These are phyloP conservation scores for Neurospora sp. DNA, from an alignment of 2,329 filamentous ascomycete genomes.

Conservation along the genomic window DNA sequence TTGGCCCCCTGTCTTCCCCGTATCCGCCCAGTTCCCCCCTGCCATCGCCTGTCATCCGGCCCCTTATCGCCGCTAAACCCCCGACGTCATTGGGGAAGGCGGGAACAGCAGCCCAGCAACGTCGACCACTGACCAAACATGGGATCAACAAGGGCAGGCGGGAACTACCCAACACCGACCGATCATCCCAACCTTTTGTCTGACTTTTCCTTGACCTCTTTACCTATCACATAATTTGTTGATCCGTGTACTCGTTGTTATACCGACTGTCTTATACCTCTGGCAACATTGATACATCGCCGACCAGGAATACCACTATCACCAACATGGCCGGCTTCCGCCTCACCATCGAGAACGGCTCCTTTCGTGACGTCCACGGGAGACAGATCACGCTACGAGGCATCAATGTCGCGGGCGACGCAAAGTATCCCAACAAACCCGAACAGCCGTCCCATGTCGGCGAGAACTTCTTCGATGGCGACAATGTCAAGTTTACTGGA, in stretches of 20 bases:
- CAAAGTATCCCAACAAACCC: constrained; percentile 78
- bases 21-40: not conserved
- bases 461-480: constrained; percentile 82
- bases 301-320: not conserved
- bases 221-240: not conserved
- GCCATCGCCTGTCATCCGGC: not conserved
- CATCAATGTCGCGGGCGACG: constrained; percentile 87
- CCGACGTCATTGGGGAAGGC: not conserved
- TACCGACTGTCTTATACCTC: not conserved
- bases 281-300: not conserved
- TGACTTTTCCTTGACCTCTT: not conserved
- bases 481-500: constrained; percentile 80
- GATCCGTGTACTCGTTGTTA: not conserved
- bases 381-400: constrained; percentile 83
- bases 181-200: not conserved
- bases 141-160: not conserved
- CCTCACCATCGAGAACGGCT: constrained; percentile 73
- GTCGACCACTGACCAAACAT: not conserved
- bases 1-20: not conserved
- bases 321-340: constrained; percentile 60
- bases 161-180: not conserved
- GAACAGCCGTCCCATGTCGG: constrained; percentile 70
- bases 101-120: not conserved
- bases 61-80: not conserved
- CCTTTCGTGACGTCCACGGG: constrained; percentile 72